Base-by-base conservation (phyloP, 23 red algal species). In the Gracilaria domingensis region DNA sequence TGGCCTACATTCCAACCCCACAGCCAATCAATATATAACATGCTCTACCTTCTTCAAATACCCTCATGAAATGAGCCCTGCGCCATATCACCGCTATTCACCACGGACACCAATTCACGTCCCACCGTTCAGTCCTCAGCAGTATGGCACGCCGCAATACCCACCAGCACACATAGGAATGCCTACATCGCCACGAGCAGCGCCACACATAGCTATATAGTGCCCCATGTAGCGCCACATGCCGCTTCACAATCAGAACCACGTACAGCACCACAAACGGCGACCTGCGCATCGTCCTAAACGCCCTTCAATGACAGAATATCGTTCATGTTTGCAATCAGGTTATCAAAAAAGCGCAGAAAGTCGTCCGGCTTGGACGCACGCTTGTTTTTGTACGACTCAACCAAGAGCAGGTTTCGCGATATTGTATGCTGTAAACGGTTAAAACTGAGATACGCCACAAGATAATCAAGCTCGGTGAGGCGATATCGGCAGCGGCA, bases 291-390 rank as follows among this genome's bases (percentile, higher is more conserved):
- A 25, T 84, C 55, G 16, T 51, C 56, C 26, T 83, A 61, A n/a
- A 82, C 89, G 2, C 89, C 89, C 8, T 67, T 57, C 17, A 93
- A 51, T 6, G 35, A 78, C 35, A 93, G 33, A 33, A 84, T 65
- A 48, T 93, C 89, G 1, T 34, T n/a, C n/a, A n/a, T n/a, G n/a
- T n/a, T n/a, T n/a, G n/a, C n/a, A n/a, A n/a, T n/a, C n/a, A n/a
- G n/a, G 51, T 83, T 93, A 38, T 93, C 89, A 77, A 67, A 93
- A 7, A 93, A 75, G 37, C 89, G 75, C 14, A 93, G 79, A 72
- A 93, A 82, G 44, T 93, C 89, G 23, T 93, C 89, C 49, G 89
- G 75, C 62, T 82, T 80, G 30, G 89, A 74, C 13, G 59, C 70
- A 38, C 75, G 71, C 73, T 72, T 79, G 26, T 24, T 72, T 8